Conservation (phyloP, 2,329 filamentous ascomycete genomes). For the Cordyceps fumosorosea region DNA sequence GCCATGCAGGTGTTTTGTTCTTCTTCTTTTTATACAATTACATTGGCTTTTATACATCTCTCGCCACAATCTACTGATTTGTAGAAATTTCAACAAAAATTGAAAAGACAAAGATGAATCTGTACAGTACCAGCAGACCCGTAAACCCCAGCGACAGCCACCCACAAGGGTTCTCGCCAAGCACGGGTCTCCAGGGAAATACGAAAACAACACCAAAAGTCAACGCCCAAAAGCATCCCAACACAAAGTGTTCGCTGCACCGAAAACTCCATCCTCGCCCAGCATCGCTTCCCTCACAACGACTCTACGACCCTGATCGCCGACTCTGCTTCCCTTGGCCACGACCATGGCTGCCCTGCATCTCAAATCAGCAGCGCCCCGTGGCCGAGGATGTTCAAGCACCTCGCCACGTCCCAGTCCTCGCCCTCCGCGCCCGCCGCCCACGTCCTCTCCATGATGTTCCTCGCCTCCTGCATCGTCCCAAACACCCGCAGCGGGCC, state of each 20-base stretch:
- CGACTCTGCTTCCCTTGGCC: background rate
- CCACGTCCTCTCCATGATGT: conserved; percentile 43
- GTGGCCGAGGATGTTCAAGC: conserved; percentile 34
- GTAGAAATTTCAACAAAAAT: background rate
- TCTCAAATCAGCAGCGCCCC: conserved; percentile 31
- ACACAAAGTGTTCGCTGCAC: too few relatives aligned
- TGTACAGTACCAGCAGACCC: background rate
- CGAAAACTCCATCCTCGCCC: background rate
- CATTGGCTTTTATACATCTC: background rate
- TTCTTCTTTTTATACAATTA: background rate
- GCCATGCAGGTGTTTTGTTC: too few relatives aligned
- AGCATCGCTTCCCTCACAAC: background rate
- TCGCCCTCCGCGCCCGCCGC: conserved; percentile 30
- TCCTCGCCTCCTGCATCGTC: conserved; percentile 35
- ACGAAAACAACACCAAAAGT: background rate
- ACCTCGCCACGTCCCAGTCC: conserved; percentile 38
- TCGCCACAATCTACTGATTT: background rate
- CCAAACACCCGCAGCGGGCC: conserved; percentile 40
- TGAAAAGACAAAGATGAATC: background rate
- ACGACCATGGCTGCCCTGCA: background rate
- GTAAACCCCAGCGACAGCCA: background rate
- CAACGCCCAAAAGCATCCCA: too few relatives aligned
- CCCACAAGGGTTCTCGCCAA: background rate
- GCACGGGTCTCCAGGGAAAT: background rate
- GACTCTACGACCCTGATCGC: background rate